Percentiles rank a stretch among this genome's conserved stretches.
phyloP scores from a whole-genome alignment of 2,329 filamentous ascomycete genomes.

The Neocucurbitaria cava region DNA sequence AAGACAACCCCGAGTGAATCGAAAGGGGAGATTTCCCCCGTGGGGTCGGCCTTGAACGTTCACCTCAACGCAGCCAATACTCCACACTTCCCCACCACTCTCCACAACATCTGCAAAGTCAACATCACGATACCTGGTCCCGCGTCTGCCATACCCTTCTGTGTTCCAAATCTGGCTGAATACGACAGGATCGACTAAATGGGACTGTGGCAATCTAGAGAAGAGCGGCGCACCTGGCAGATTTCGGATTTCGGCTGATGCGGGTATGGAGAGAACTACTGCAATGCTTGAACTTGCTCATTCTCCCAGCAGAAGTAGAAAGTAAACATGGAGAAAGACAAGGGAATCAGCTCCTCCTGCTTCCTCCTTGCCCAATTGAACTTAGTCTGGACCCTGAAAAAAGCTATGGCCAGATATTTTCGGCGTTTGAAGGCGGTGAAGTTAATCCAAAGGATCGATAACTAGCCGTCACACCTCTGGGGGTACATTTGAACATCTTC shows the following conservation, averaged over 20 bases:
- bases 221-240: background rate
- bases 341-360: conserved; percentile 1
- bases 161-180: background rate
- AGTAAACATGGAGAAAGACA: background rate
- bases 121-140: conserved; percentile 15
- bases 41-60: conserved; percentile 4
- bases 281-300: background rate
- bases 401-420: conserved; percentile 30
- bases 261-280: conserved; percentile 4
- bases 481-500: background rate
- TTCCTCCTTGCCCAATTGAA: background rate
- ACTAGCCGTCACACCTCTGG: background rate
- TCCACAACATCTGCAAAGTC: conserved; percentile 17
- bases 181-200: background rate
- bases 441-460: background rate
- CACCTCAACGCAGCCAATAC: conserved; percentile 9
- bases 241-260: too few relatives aligned
- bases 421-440: conserved; percentile 6
- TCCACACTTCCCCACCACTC: conserved; percentile 21
- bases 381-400: conserved; percentile 15
- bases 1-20: background rate
- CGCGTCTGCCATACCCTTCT: background rate
- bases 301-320: background rate
- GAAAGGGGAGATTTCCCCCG: conserved; percentile 33
- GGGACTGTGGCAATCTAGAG: background rate